Evolutionary conservation across 148 eudicot genomes (phyloP), one percentile per base, ranked within the genome.

Genomic region (Camellia japonica): DNA sequence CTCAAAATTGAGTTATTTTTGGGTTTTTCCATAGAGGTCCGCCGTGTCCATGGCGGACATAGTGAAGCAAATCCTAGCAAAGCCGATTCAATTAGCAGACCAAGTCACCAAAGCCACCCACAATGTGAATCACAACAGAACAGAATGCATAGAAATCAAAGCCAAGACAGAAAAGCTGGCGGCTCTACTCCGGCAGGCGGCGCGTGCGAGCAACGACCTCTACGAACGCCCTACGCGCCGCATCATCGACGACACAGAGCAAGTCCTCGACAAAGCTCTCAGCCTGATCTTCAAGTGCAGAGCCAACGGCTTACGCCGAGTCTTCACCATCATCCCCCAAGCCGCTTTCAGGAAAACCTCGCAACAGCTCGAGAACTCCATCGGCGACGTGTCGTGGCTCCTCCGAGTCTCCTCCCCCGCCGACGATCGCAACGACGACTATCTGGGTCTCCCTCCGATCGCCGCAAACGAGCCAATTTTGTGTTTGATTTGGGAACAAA

Each of bases 401-500:
- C 88, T 93, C 65, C 92, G 95, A 9, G 97, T 91, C 0, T 86
- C 98, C 1, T 84, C 90, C 1, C 80, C 93, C 0, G 89, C 88
- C 16, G 91, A 89, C 16, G 91, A 90, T 7, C 76, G 89, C 19
- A 93, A 87, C 46, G 89, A 90, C 16, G 95, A 92, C 4, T 90
- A 87, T 78, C 81, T 91, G 0, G 98, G 98, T 2, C 79, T 94
- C 4, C 98, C 97, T 0, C 98, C 98, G 0, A 94, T 94, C 47
- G 98, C 97, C 0, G 86, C 93, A 6, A 91, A 93, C 51, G 98
- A 94, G 90, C 98, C 98, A 3, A 94, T 93, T 47, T 56, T 94
- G 3, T 91, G 97, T 59, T 77, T 93, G 4, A 94, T 94, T 18
- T 94, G 98, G 98, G 97, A 94, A 68, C 98, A 94, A 67, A 85